Percentiles rank a stretch among this genome's conserved stretches.
Evolutionary conservation across 495 filamentous ascomycete species (phyloP).

Genomic region (Annulohypoxylon moriforme): DNA sequence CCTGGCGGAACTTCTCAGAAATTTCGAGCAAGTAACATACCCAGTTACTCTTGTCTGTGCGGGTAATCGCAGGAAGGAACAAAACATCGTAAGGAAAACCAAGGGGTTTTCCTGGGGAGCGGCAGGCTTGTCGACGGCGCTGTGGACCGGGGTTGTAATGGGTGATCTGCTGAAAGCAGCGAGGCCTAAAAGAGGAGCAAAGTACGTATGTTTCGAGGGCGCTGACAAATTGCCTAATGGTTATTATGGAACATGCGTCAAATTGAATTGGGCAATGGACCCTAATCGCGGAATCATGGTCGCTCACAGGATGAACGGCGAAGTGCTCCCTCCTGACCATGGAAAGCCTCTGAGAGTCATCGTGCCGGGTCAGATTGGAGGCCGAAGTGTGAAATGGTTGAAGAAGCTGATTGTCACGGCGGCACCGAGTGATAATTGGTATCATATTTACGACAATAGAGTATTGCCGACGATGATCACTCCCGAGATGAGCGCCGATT

Average conservation of each 20-base stretch:
- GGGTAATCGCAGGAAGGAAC: constrained; percentile 93
- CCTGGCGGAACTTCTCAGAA: constrained; percentile 76
- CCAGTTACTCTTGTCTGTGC: constrained; percentile 94
- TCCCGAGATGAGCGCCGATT: constrained; percentile 80
- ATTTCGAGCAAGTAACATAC: constrained; percentile 86
- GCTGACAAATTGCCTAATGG: constrained; percentile 92
- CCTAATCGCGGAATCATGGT: constrained; percentile 88
- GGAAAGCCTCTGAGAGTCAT: constrained; percentile 86
- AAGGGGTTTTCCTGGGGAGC: constrained; percentile 98
- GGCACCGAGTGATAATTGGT: constrained; percentile 91
- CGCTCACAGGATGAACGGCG: constrained; percentile 93
- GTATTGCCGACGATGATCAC: constrained; percentile 90
- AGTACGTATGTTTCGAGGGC: constrained; percentile 93
- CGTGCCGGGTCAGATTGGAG: constrained; percentile 94
- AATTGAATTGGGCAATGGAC: constrained; percentile 90
- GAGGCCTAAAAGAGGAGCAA: constrained; percentile 74
- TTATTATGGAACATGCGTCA: constrained; percentile 88
- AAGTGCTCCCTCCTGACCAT: constrained; percentile 84
- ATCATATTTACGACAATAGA: constrained; percentile 94
- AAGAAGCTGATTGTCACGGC: constrained; percentile 84
- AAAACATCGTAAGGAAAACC: constrained; percentile 90
- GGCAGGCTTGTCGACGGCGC: constrained; percentile 86
- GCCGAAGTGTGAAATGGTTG: constrained; percentile 95
- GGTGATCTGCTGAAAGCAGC: constrained; percentile 77
- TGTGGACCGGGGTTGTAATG: constrained; percentile 89